Evolutionary conservation across 345 rosid genomes (phyloP).

Genomic region (Erucastrum elatum): DNA sequence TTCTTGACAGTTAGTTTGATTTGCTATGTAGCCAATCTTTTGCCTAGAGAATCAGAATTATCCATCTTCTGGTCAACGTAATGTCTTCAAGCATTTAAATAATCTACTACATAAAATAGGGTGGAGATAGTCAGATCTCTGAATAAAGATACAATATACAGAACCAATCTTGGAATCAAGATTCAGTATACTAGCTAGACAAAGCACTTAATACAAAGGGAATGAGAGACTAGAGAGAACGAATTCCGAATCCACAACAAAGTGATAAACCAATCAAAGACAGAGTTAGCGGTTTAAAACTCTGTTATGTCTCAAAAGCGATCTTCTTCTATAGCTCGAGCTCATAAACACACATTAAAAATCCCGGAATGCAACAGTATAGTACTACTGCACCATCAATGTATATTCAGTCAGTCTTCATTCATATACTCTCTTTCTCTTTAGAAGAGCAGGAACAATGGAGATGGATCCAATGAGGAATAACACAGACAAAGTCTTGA

Average conservation of each 20-base stretch:
- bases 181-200: not conserved
- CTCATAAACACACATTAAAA: constrained; percentile 23
- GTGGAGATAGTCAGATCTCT: not conserved
- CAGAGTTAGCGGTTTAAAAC: constrained; percentile 8
- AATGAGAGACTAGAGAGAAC: not conserved
- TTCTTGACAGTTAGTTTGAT: not conserved
- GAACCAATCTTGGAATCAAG: not conserved
- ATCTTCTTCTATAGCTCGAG: constrained; percentile 23
- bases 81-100: not conserved
- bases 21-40: not conserved
- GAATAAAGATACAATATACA: not conserved
- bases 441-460: constrained; percentile 69
- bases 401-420: constrained; percentile 30
- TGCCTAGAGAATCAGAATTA: not conserved
- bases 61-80: not conserved
- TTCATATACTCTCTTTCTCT: constrained; percentile 71
- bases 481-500: constrained; percentile 62
- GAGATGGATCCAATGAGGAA: constrained; percentile 71
- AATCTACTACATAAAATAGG: not conserved
- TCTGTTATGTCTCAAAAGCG: not conserved
- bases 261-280: constrained; percentile 10
- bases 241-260: not conserved
- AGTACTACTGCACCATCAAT: constrained; percentile 18
- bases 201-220: constrained; percentile 24
- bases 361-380: not conserved